A percentile compares a stretch with the other conserved stretches of the same genome.
Conservation (phyloP, 805 yeast genomes). For the Lipomyces anomalus region DNA sequence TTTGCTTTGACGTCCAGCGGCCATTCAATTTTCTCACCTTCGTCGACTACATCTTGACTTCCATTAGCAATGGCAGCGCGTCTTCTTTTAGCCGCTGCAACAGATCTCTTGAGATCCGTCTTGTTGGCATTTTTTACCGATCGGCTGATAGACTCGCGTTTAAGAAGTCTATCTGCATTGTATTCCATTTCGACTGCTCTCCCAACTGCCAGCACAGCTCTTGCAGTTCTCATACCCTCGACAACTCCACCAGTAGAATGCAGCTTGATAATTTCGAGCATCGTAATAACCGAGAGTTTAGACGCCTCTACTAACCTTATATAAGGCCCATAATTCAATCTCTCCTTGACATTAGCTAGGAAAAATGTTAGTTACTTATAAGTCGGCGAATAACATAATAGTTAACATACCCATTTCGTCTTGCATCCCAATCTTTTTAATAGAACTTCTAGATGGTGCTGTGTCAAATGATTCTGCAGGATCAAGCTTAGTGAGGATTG, state of each 20-base stretch:
- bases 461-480: conserved; percentile 7
- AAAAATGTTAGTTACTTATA: conserved; percentile 6
- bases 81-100: conserved; percentile 8
- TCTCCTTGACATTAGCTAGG: conserved; percentile 23
- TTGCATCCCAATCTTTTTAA: conserved; percentile 1
- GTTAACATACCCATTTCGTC: conserved; percentile 8
- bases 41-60: background rate
- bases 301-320: conserved; percentile 66
- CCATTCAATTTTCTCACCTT: conserved; percentile 37
- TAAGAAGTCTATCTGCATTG: conserved; percentile 59
- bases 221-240: conserved; percentile 79
- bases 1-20: conserved; percentile 55
- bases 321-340: conserved; percentile 61
- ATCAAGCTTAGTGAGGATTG: conserved; percentile 22
- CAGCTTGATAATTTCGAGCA: conserved; percentile 70
- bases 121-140: conserved; percentile 7
- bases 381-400: conserved; percentile 27
- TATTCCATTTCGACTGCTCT: conserved; percentile 80
- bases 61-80: background rate
- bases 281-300: conserved; percentile 76
- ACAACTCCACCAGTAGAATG: conserved; percentile 65
- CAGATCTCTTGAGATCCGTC: conserved; percentile 9
- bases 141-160: conserved; percentile 35
- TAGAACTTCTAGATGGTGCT: conserved; percentile 9
- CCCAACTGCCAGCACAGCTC: conserved; percentile 77